Evolutionary conservation across 306 rosid genomes (phyloP).

Genomic region (Cicer bijugum): DNA sequence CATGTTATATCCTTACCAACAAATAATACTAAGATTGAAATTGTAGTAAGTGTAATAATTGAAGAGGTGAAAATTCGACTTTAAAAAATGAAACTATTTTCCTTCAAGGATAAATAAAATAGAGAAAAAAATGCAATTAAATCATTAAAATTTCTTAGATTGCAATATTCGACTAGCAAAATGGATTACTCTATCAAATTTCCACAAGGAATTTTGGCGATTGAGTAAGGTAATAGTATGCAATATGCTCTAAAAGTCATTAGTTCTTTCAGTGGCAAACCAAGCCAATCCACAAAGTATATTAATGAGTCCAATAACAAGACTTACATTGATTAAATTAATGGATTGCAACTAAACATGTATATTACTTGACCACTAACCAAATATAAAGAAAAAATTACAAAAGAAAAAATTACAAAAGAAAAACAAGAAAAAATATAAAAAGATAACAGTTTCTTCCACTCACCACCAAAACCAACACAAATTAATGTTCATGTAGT

Average conservation of each 20-base stretch:
- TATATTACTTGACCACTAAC: constrained; percentile 40
- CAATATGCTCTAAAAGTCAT: constrained; percentile 33
- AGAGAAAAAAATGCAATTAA: no score
- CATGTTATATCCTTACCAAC: no score
- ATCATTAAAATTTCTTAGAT: no score
- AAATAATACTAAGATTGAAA: no score
- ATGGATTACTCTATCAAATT: no score
- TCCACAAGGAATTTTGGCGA: constrained; percentile 15
- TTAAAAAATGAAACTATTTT: no score
- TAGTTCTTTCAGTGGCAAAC: constrained; percentile 41
- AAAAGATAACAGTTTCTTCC: constrained; percentile 45
- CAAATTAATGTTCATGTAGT: constrained; percentile 43
- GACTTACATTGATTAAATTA: constrained; percentile 47
- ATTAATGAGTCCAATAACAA: constrained; percentile 48
- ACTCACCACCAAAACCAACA: constrained; percentile 48
- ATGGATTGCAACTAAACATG: constrained; percentile 52
- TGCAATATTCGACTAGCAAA: no score
- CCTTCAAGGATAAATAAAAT: no score
- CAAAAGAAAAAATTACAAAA: background rate
- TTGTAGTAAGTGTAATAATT: no score
- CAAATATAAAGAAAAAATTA: constrained; percentile 10
- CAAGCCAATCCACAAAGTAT: constrained; percentile 54
- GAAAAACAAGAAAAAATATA: background rate
- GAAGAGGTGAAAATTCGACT: no score
- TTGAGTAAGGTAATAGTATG: constrained; percentile 12